phyloP scores from a whole-genome alignment of 1,284 basidiomycete species.

The Pisolithus thermaeus region DNA sequence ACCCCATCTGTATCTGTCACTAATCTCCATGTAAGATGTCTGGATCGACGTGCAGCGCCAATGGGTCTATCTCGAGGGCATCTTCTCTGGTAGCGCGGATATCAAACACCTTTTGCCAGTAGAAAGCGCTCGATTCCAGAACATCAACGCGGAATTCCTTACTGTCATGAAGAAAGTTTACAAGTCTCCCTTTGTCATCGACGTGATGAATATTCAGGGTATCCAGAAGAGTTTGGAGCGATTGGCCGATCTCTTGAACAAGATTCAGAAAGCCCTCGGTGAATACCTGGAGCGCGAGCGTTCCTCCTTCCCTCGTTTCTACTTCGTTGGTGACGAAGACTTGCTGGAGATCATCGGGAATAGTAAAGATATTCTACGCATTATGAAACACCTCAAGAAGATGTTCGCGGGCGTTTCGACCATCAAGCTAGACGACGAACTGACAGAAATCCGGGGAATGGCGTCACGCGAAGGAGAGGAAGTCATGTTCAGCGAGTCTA shows the following conservation, averaged over 20 bases:
- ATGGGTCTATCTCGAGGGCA: slow-evolving; percentile 99
- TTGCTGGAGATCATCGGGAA: slow-evolving; percentile 98
- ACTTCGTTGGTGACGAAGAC: slow-evolving; percentile 99
- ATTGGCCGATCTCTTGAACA: slow-evolving; percentile 91
- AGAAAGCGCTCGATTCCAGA: slow-evolving; percentile 95
- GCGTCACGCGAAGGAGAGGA: slow-evolving; percentile 94
- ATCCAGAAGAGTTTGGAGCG: slow-evolving; percentile 98
- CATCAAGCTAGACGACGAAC: slow-evolving; percentile 82
- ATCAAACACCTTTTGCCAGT: slow-evolving; percentile 98
- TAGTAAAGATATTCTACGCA: slow-evolving; percentile 95
- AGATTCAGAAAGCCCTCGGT: slow-evolving; percentile 98
- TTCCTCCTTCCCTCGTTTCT: slow-evolving; percentile 97
- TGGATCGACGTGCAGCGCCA: slow-evolving; percentile 99
- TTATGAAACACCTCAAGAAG: slow-evolving; percentile 99
- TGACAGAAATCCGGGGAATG: slow-evolving; percentile 86
- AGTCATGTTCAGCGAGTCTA: slow-evolving; percentile 78
- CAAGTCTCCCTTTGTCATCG: slow-evolving; percentile 96
- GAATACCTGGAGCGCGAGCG: slow-evolving; percentile 98
- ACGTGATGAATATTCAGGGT: slow-evolving; percentile 94
- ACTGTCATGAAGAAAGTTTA: slow-evolving; percentile 99
- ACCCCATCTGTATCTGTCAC: not conserved
- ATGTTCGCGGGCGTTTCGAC: slow-evolving; percentile 99
- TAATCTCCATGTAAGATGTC: slow-evolving; percentile 55
- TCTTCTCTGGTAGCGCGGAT: slow-evolving; percentile 98
- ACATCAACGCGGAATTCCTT: slow-evolving; percentile 98